Percentiles rank a stretch among this genome's conserved stretches.
Conservation (phyloP, 129 eudicot species). For the Flaveria linearis region DNA sequence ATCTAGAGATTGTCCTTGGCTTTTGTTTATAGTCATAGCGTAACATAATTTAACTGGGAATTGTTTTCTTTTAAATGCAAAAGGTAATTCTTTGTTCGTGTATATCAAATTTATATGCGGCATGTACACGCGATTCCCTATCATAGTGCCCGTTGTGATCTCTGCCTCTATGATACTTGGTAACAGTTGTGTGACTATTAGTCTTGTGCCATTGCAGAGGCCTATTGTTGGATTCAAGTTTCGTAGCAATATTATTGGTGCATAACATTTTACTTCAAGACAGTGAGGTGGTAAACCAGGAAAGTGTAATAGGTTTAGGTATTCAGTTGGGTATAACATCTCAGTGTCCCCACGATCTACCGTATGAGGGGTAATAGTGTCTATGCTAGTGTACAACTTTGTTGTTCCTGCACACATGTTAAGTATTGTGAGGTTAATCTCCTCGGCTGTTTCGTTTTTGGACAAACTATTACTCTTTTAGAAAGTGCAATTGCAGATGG, state of each 20-base stretch:
- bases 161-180: constrained; percentile 4
- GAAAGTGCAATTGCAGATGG: background rate
- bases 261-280: background rate
- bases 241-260: constrained; percentile 1
- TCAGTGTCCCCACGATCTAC: background rate
- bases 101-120: background rate
- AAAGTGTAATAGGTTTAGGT: background rate
- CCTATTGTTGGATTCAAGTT: too few relatives aligned
- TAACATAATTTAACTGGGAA: constrained; percentile 11
- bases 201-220: background rate
- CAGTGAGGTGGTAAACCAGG: background rate
- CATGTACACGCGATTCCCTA: background rate
- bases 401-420: background rate
- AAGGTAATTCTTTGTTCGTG: constrained; percentile 2
- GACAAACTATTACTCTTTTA: constrained; percentile 1
- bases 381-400: background rate
- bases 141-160: background rate
- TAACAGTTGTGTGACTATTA: background rate
- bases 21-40: constrained; percentile 6
- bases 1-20: background rate
- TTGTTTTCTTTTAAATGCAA: constrained; percentile 16
- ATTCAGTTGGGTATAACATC: background rate
- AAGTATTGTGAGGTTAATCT: background rate
- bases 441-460: background rate
- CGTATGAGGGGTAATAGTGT: background rate